Base-by-base conservation (phyloP, 2,329 filamentous ascomycete species). In the Truncatella angustata region DNA sequence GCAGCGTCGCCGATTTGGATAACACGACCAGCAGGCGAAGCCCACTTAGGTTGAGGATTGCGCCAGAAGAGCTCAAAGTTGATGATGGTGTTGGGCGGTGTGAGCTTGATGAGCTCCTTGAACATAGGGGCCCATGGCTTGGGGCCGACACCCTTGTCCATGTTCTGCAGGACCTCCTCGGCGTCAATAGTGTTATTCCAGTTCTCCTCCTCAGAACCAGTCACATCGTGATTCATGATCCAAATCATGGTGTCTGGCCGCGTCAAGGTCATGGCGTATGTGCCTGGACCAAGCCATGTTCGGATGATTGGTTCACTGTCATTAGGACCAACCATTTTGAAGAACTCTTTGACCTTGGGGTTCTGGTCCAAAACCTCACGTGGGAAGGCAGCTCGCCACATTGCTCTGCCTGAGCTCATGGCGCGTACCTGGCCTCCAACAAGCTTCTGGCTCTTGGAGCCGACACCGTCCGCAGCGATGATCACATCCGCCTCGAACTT, bases 401-500 rank as follows among this genome's bases (percentile, higher is more conserved):
- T 72, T 10, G 74, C 72, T 56, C 73, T 68, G 3, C 73, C 73
- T 1, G 68, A 71, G 56, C 70, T 70, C 56, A 70, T 70, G 16
- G 72, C 71, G 49, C 70, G 67, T 23, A 74, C 72, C 47, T 70
- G 65, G 1, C 71, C 70, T 4, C 70, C 65, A 21, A 75, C 70
- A 3, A 76, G 60, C 56, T 72, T 73, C 42, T 75, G 68, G 21
- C 72, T 71, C 55, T 73, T 74, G 21, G 73, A 75, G 34, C 74
- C 72, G 4, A 77, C 71, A 11, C 53, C 75, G 59, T 78, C 75
- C 3, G 74, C 74, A 1, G 73, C 74, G 50, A 78, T 71, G 9
- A 78, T 71, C 12, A 76, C 50, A 26, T 79, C 73, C n/a, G 73
- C 75, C 49, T 70, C 67, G 54, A 73, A 74, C n/a, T 64, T 73